A percentile compares a stretch with the other conserved stretches of the same genome.
These are phyloP conservation scores for Aureobasidium sp. DNA, from an alignment of 2,329 filamentous ascomycete species.

Conservation along the genomic window DNA sequence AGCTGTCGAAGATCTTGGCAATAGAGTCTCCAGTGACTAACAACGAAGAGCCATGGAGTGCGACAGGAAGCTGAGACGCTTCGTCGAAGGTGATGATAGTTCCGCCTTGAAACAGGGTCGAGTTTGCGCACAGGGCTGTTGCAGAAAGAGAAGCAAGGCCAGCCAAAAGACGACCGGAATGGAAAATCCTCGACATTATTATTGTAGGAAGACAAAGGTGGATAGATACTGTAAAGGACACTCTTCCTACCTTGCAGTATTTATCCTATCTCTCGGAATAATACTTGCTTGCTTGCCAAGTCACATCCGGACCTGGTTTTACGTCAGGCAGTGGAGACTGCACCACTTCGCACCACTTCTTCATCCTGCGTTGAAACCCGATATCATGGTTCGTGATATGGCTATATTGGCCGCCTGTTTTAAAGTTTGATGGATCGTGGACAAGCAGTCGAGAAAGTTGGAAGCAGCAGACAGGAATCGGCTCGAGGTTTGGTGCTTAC, in stretches of 20 bases:
- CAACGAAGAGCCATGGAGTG: not conserved
- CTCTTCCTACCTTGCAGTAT: not conserved
- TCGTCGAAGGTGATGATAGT: conserved; percentile 15
- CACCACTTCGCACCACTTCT: not conserved
- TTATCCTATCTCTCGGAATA: not conserved
- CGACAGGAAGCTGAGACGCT: not conserved
- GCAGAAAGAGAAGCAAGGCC: not conserved
- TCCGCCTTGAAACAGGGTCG: not conserved
- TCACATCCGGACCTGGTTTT: not conserved
- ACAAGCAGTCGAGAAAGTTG: not conserved
- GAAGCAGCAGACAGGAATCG: not conserved
- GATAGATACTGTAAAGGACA: not conserved
- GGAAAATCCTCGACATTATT: not conserved
- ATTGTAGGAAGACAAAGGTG: not conserved
- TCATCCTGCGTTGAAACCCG: not conserved
- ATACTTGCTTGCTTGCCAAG: not conserved
- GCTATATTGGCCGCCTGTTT: not conserved
- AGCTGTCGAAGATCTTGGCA: not conserved
- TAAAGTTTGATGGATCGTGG: not conserved
- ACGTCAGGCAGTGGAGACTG: not conserved
- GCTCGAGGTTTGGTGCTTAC: not conserved
- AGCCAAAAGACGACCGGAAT: not conserved
- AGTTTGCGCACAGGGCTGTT: not conserved
- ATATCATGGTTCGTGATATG: not conserved
- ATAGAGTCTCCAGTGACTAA: conserved; percentile 7